These are phyloP conservation scores for Pelargonium citronellum DNA, from an alignment of 441 rosid genomes.

Conservation along the genomic window DNA sequence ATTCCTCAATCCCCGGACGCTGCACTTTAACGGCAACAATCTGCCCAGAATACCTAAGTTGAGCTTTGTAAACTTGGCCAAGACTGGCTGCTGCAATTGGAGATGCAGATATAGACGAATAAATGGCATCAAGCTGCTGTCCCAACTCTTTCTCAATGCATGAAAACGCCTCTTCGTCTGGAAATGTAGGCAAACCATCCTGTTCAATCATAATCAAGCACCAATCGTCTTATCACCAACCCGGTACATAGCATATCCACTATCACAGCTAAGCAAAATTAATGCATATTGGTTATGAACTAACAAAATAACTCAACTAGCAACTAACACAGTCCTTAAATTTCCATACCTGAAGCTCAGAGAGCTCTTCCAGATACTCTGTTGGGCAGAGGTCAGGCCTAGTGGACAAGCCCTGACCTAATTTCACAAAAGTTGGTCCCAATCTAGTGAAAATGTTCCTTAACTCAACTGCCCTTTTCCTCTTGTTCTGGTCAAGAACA, in stretches of 20 bases:
- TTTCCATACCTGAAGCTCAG: constrained; percentile 80
- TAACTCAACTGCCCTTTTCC: constrained; percentile 57
- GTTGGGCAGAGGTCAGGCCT: constrained; percentile 94
- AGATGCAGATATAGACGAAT: constrained; percentile 58
- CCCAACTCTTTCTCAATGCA: constrained; percentile 91
- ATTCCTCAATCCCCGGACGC: constrained; percentile 83
- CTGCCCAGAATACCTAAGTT: constrained; percentile 57
- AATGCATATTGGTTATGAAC: background rate
- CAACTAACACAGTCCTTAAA: background rate
- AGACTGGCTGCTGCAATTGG: constrained; percentile 95
- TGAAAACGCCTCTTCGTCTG: constrained; percentile 75
- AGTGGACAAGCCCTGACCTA: constrained; percentile 92
- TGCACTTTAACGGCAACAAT: constrained; percentile 78
- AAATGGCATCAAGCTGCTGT: constrained; percentile 59
- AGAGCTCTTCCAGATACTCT: constrained; percentile 81
- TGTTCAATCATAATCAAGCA: constrained; percentile 26
- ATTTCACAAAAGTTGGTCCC: constrained; percentile 89
- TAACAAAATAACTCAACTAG: background rate
- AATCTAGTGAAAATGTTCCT: constrained; percentile 61
- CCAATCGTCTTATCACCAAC: background rate
- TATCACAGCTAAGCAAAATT: background rate
- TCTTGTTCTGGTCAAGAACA: constrained; percentile 54
- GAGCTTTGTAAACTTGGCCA: constrained; percentile 97
- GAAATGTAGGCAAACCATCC: constrained; percentile 92
- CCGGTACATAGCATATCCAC: background rate